Evolutionary conservation across 2,329 filamentous ascomycete genomes (phyloP).

Genomic region (Colletotrichum limetticola): DNA sequence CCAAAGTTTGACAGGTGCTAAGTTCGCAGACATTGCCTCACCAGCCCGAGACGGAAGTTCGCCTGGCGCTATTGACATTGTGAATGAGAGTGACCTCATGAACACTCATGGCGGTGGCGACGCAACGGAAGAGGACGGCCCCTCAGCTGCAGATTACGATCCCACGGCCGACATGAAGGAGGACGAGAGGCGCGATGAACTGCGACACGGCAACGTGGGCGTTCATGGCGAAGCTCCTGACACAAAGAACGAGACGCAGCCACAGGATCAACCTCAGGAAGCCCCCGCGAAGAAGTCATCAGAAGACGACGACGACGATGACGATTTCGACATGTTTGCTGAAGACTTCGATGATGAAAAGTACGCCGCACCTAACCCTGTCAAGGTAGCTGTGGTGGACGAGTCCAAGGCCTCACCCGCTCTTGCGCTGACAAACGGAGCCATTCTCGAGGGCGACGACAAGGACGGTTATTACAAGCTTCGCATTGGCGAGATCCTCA

Average conservation of each 20-base stretch:
- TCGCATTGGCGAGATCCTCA: conserved; percentile 88
- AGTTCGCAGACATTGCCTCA: conserved; percentile 50
- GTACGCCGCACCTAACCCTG: conserved; percentile 64
- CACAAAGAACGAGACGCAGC: conserved; percentile 42
- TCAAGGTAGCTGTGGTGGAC: conserved; percentile 51
- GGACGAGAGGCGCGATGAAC: conserved; percentile 77
- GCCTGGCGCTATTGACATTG: conserved; percentile 70
- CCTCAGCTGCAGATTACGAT: conserved; percentile 94
- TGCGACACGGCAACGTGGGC: conserved; percentile 67
- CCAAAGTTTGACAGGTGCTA: conserved; percentile 33
- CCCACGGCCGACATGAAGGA: conserved; percentile 90
- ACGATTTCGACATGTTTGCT: conserved; percentile 90
- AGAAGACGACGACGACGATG: conserved; percentile 67
- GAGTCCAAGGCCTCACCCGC: conserved; percentile 60
- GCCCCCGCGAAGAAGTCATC: conserved; percentile 51
- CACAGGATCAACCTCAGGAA: conserved; percentile 43
- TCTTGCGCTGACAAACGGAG: conserved; percentile 66
- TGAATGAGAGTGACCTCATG: conserved; percentile 74
- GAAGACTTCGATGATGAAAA: conserved; percentile 79
- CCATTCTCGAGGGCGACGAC: conserved; percentile 92
- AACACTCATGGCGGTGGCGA: conserved; percentile 64
- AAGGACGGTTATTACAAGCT: conserved; percentile 97
- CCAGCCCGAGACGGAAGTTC: conserved; percentile 63
- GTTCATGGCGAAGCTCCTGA: conserved; percentile 56
- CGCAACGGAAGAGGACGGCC: conserved; percentile 70